Conservation (phyloP, 179 eudicot species). For the Corrigiola litoralis region DNA sequence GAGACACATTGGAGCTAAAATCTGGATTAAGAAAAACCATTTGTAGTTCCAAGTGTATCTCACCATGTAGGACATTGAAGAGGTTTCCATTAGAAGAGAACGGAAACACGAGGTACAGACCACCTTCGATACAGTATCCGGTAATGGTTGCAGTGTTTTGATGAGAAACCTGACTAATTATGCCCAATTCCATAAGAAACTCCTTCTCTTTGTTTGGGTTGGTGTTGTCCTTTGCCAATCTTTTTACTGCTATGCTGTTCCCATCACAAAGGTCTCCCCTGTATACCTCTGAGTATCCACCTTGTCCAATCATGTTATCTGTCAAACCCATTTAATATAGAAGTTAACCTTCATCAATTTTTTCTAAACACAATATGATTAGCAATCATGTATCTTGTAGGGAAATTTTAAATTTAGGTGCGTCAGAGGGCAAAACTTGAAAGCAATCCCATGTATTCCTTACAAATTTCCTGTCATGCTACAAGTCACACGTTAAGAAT, state of each 20-base stretch:
- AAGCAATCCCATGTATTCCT: too few species aligned
- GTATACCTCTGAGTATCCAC: constrained; percentile 91
- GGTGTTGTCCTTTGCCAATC: constrained; percentile 48
- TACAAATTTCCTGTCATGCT: too few species aligned
- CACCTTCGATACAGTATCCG: constrained; percentile 76
- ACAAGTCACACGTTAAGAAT: background rate
- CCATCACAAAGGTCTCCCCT: constrained; percentile 58
- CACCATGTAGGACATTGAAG: constrained; percentile 70
- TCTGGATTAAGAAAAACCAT: too few species aligned
- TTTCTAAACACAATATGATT: background rate
- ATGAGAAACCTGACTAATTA: constrained; percentile 74
- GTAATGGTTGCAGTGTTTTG: constrained; percentile 65
- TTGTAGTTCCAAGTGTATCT: background rate
- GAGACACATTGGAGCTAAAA: too few species aligned
- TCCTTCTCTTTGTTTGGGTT: constrained; percentile 68
- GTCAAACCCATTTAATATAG: background rate
- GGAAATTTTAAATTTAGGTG: background rate
- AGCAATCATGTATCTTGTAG: background rate
- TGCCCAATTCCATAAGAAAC: constrained; percentile 75
- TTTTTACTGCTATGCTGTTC: constrained; percentile 64
- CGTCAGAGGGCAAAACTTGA: too few species aligned
- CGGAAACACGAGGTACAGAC: constrained; percentile 64
- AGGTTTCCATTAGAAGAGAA: constrained; percentile 75
- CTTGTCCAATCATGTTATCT: constrained; percentile 83
- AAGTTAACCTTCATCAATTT: background rate